Base-by-base conservation (phyloP, 352 stramenopile genomes). In the Phytophthora ohioensis region DNA sequence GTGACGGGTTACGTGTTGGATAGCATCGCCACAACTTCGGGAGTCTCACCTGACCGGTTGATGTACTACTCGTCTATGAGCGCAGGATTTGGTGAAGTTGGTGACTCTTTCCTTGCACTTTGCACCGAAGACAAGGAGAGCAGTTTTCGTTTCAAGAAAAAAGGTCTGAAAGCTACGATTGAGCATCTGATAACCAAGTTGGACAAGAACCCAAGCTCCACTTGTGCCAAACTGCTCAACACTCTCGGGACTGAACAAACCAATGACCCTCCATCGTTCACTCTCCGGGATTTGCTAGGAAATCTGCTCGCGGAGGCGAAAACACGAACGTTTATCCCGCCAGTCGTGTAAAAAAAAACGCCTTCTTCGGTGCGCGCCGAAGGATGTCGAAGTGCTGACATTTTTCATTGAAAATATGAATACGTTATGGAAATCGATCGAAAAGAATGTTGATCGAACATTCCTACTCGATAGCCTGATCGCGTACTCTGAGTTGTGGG, bases 1-100 rank as follows among this genome's bases (percentile, higher is more conserved):
- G 74, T 85, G 49, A 67, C 57, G 21, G 80, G 80, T 5, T 85
- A 88, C 46, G 56, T 83, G 30, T 41, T 88, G 12, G 80, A 88
- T 31, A 73, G 78, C n/a, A 63, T 82, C 15, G 27, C 41, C 8
- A 78, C 76, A 42, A 57, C 69, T 2, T 83, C 74, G 10, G 79
- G 76, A 5, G 43, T 51, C 2, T 48, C 67, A 27, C 49, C 56
- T n/a, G 61, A 63, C 43, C 64, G 61, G 48, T 64, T 66, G 15
- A 46, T 63, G 45, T 73, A 73, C 51, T 67, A 65, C n/a, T 76
- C 72, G n/a, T 71, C 45, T 1, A 49, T 71, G 46, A 65, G 69
- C 21, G 66, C 13, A 11, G 21, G 21, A 27, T 48, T 48, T 15
- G 27, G 53, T 15, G 54, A 78, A 38, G 56, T 85, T 15, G 54